A percentile compares a stretch with the other conserved stretches of the same genome.
phyloP scores from a whole-genome alignment of 2,329 filamentous ascomycete genomes.

The Ophiostoma novo-ulmi region DNA sequence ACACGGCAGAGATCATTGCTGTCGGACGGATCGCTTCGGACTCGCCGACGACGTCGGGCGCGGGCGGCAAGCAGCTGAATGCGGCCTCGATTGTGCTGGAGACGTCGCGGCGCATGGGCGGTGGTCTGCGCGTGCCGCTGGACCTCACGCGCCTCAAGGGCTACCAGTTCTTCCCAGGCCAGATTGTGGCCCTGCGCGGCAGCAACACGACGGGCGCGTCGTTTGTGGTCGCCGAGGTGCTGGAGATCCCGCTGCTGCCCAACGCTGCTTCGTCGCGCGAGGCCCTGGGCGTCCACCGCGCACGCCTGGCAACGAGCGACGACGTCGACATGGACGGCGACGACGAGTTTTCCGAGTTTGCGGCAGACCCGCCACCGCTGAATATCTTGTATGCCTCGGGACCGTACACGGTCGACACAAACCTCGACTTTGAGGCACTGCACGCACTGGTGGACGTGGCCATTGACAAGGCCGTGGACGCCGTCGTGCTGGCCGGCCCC shows the following conservation, averaged over 20 bases:
- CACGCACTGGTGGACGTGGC: constrained; percentile 75
- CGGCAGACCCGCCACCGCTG: constrained; percentile 56
- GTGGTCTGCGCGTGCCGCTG: constrained; percentile 73
- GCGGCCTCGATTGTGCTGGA: constrained; percentile 80
- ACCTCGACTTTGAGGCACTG: constrained; percentile 83
- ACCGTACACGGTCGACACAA: constrained; percentile 88
- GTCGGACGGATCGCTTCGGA: constrained; percentile 91
- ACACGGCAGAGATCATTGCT: constrained; percentile 79
- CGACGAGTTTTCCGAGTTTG: background rate
- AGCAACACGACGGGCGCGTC: constrained; percentile 81
- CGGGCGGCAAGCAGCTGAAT: constrained; percentile 59
- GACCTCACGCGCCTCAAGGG: constrained; percentile 62
- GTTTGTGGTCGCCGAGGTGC: constrained; percentile 72
- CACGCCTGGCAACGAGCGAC: constrained; percentile 61
- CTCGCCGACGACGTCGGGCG: constrained; percentile 41
- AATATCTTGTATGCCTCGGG: constrained; percentile 75
- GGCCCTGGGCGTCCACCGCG: constrained; percentile 62
- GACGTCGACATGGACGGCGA: constrained; percentile 52
- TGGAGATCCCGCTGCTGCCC: constrained; percentile 68
- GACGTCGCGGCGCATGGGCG: constrained; percentile 76
- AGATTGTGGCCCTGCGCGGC: constrained; percentile 82
- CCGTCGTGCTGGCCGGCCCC: constrained; percentile 73
- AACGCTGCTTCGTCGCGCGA: constrained; percentile 65
- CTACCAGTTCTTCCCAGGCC: constrained; percentile 88
- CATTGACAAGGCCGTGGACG: constrained; percentile 68